Conservation (phyloP, 257 asterid species). For the Cynanchum wilfordii region DNA sequence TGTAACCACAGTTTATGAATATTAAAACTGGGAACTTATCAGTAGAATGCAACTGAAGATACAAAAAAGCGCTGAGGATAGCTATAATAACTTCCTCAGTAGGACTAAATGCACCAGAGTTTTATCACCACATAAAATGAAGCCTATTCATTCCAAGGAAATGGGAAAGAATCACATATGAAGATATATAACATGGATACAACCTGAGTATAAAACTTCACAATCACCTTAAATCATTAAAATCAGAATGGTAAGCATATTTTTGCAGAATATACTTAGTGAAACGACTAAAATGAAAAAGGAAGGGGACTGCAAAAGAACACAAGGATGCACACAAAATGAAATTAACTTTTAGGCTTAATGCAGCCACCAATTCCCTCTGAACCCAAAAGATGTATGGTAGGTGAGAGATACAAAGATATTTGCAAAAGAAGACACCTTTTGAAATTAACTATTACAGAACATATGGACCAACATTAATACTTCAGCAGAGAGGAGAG, state of each 20-base stretch:
- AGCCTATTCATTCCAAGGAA: not conserved
- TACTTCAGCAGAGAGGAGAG: not conserved
- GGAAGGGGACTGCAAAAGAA: not conserved
- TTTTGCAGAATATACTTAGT: not conserved
- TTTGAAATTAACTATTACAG: not conserved
- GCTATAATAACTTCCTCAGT: not conserved
- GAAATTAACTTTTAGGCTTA: not conserved
- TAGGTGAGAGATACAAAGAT: not conserved
- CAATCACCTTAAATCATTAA: not conserved
- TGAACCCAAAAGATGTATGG: not conserved
- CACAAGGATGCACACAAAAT: not conserved
- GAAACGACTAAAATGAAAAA: not conserved
- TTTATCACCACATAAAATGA: not conserved
- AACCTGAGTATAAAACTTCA: not conserved
- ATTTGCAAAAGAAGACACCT: not conserved
- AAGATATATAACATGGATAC: not conserved
- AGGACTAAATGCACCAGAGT: not conserved
- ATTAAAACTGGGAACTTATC: not conserved
- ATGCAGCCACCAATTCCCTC: not conserved
- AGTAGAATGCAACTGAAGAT: not conserved
- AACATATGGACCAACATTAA: not conserved
- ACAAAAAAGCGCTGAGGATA: not conserved
- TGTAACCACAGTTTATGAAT: constrained; percentile 26
- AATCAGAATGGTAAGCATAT: not conserved
- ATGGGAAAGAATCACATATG: not conserved